Percentiles rank a stretch among this genome's conserved stretches.
These are phyloP conservation scores for Nicotiana tabacum DNA, from an alignment of 257 asterid genomes.

Conservation along the genomic window DNA sequence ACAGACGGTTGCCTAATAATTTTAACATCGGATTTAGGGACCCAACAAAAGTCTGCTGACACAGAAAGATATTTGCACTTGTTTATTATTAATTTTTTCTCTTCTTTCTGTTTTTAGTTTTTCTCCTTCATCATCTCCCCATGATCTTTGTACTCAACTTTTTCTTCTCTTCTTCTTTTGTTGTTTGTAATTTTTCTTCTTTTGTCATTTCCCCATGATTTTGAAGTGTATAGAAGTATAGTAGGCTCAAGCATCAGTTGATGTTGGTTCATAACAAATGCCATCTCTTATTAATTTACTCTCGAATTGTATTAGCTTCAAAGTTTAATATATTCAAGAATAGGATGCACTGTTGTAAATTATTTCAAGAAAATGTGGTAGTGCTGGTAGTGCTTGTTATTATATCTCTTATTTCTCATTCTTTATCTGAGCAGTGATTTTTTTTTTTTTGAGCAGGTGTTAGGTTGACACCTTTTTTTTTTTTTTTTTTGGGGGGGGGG, in stretches of 20 bases:
- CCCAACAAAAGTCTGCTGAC: slow-evolving; percentile 17
- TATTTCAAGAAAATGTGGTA: neutral
- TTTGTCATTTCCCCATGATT: neutral
- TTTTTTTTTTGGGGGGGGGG: too few relatives aligned
- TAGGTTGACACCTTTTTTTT: neutral
- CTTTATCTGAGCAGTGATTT: neutral
- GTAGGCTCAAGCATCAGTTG: neutral
- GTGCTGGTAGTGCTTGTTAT: neutral
- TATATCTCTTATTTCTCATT: neutral
- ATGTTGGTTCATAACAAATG: neutral
- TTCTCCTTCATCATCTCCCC: slow-evolving; percentile 6
- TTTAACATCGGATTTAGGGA: slow-evolving; percentile 16
- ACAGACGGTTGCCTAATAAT: slow-evolving; percentile 7
- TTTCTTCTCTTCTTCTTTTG: neutral
- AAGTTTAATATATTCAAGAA: neutral
- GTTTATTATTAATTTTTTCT: neutral
- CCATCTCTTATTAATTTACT: slow-evolving; percentile 6
- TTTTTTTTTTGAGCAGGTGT: neutral
- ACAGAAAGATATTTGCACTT: neutral
- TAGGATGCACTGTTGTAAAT: neutral
- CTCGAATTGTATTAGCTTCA: neutral
- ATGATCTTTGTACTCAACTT: neutral
- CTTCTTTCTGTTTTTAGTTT: slow-evolving; percentile 1
- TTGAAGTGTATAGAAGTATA: slow-evolving; percentile 8
- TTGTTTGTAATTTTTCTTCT: neutral